Base-by-base conservation (phyloP, 495 filamentous ascomycete species). In the Corynascus novoguineensis region DNA sequence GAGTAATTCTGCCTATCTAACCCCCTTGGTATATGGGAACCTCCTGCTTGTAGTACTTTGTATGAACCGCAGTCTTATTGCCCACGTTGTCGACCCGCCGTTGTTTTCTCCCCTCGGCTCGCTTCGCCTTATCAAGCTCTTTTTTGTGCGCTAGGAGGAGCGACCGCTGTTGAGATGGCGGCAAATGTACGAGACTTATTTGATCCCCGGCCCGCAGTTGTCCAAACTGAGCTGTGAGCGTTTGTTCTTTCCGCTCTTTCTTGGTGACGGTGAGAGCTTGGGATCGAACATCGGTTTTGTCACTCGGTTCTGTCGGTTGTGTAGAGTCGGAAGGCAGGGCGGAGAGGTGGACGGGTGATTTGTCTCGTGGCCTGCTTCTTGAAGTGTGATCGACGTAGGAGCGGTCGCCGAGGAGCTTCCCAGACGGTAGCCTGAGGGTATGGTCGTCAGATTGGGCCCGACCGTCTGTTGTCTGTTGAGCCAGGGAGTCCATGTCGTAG, bases 111-210 rank as follows among this genome's bases (percentile, higher is more conserved):
- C 29, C 29, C 53, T 64, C 64, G 4, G 55, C 65, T 24, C 61
- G 60, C 49, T 64, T 64, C 37, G 47, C 53, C 47, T 65, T 65
- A 11, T 68, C 65, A n/a, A 49, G 52, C 10, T 64, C 65, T 42
- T 59, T 67, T 14, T 67, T 59, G 35, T 67, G 68, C 17, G 63
- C 62, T 7, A 63, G 62, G 29, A 73, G 58, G 25, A 73, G 32
- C 9, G 67, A 40, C 10, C 70, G 62, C 57, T 68, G 67, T 42
- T 68, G 52, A 29, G 68, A 53, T 32, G 48, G 12, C 22, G 65
- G 38, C 17, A 73, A 50, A 45, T 69, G 70, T 53, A 59, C 51
- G 41, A 73, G 56, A 38, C 59, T 65, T 15, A n/a, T 50, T 31
- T 64, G 59, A 55, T 73, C 70, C 40, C 46, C 61, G 5, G 49